phyloP scores from a whole-genome alignment of 306 rosid genomes.

The Acacia acuminata region DNA sequence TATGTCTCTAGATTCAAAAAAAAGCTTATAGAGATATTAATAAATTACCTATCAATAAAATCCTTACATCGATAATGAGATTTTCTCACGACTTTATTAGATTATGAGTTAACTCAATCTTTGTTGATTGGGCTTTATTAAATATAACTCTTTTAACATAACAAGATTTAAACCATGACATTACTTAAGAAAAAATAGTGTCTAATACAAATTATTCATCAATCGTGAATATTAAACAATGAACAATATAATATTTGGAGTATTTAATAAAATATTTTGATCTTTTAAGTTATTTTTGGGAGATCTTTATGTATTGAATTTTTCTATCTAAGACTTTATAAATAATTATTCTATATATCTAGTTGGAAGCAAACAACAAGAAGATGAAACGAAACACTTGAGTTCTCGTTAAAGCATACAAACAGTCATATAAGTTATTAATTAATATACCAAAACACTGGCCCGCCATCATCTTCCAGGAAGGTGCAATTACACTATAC shows the following conservation, averaged over 20 bases:
- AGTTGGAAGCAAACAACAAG: background rate
- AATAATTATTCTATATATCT: background rate
- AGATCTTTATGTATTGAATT: background rate
- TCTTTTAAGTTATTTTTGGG: no score
- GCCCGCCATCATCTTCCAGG: constrained; percentile 45
- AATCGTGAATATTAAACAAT: no score
- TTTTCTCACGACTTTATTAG: no score
- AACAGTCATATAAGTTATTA: background rate
- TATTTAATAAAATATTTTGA: no score
- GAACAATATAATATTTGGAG: background rate
- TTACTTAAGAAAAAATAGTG: background rate
- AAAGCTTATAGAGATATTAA: no score
- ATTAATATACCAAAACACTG: constrained; percentile 24
- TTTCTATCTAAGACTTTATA: background rate
- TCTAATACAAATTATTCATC: no score
- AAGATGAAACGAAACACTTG: background rate
- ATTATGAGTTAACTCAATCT: no score
- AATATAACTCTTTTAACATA: no score
- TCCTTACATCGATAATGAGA: fast-evolving
- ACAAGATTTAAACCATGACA: background rate
- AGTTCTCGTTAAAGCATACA: constrained; percentile 12
- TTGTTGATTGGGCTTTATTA: background rate
- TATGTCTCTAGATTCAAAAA: no score
- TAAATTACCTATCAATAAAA: no score
- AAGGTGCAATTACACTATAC: constrained; percentile 62